Evolutionary conservation across 768 basidiomycete species (phyloP).

Genomic region (Tulasnella sp.): DNA sequence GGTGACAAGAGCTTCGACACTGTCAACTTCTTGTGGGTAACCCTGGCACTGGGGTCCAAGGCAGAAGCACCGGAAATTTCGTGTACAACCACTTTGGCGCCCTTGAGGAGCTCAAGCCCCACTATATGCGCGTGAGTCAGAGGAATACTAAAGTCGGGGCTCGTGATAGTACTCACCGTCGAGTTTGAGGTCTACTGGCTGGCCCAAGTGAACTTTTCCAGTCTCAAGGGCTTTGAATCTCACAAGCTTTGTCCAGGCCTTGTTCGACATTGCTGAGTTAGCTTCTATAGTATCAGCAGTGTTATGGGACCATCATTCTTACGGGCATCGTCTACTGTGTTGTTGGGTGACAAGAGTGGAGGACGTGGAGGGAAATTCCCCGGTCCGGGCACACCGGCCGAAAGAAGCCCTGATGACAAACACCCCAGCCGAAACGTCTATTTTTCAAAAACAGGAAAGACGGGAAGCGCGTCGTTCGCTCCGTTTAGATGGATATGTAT

Average conservation of each 20-base stretch:
- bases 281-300: not conserved
- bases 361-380: not conserved
- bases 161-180: slow-evolving; percentile 47
- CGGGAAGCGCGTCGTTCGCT: not conserved
- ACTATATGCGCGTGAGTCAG: not conserved
- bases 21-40: slow-evolving; percentile 61
- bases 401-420: not conserved
- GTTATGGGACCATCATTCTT: not conserved
- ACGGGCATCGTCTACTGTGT: not conserved
- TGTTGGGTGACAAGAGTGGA: not conserved
- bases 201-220: slow-evolving; percentile 65
- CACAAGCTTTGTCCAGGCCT: slow-evolving; percentile 69
- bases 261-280: not conserved
- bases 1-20: slow-evolving; percentile 68
- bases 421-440: not conserved
- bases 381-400: not conserved
- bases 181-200: slow-evolving; percentile 62
- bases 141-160: not conserved
- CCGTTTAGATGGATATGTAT: not conserved
- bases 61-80: slow-evolving; percentile 65
- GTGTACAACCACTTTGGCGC: slow-evolving; percentile 56
- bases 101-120: slow-evolving; percentile 54
- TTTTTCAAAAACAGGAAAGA: not conserved
- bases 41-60: slow-evolving; percentile 60
- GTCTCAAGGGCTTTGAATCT: slow-evolving; percentile 78